Evolutionary conservation across 2,329 filamentous ascomycete species (phyloP), one percentile per base, ranked within the genome.

Genomic region (Tolypocladium sp.): DNA sequence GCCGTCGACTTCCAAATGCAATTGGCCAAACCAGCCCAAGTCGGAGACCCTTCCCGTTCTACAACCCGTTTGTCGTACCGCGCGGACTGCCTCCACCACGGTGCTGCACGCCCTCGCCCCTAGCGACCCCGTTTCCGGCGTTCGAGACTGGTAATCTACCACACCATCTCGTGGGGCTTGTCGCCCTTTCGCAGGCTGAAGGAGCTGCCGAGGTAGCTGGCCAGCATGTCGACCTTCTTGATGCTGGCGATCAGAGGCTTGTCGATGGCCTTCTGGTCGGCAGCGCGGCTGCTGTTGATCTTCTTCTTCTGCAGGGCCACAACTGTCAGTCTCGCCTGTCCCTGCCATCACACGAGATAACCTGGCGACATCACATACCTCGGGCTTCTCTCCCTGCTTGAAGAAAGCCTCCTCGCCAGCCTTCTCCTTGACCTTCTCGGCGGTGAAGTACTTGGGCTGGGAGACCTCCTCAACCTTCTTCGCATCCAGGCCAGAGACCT

Each of bases 91-190:
- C 41, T 33, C 58, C 60, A 25, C 57, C 44, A 57, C 55, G 57
- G 49, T 49, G 61, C 61, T 55, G 33, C 55, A 49, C 37, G 27
- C 56, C 13, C 33, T 55, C 30, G 42, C 52, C 33, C 42, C 54
- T 22, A 38, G n/a, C 38, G 49, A 49, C 51, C 30, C 49, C 49
- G 30, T 33, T 46, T 42, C 55, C 55, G 27, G 20, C 42, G n/a
- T 44, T 46, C 15, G 30, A 40, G 37, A 57, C 42, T 33, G 33
- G 6, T 64, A 62, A 64, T 86, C 82, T 97, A 99, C 87, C 93
- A 99, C 82, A 91, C 90, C 94, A 99, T 97, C 88, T 96, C 91
- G 84, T 99, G 94, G 82, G 94, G 94, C 89, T 93, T 92, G 86
- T 99, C 93, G 76, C 94, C 94, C 85, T 92, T 97, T 83, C 93